These are phyloP conservation scores for Polygonum maritimum DNA, from an alignment of 148 eudicot genomes.

Conservation along the genomic window DNA sequence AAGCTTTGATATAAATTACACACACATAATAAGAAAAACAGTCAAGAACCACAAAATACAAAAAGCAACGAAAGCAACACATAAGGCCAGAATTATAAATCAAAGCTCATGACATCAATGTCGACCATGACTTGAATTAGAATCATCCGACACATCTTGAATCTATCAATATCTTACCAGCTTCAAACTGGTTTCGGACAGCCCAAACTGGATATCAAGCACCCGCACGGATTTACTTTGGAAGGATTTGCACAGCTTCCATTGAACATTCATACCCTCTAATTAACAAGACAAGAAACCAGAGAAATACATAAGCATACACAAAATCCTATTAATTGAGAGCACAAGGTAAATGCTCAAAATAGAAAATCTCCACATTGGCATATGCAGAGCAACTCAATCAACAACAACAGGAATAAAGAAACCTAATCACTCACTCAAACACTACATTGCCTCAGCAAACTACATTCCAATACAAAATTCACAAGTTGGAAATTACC, in stretches of 20 bases:
- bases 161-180: slow-evolving; percentile 41
- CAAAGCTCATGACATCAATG: neutral
- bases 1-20: neutral
- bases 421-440: neutral
- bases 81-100: neutral
- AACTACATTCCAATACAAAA: neutral
- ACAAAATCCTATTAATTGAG: neutral
- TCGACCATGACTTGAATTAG: neutral
- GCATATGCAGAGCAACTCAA: neutral
- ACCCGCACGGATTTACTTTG: slow-evolving; percentile 37
- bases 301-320: slow-evolving; percentile 2
- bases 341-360: neutral
- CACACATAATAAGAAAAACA: neutral
- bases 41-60: neutral
- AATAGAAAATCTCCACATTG: neutral
- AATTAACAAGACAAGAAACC: neutral
- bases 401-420: neutral
- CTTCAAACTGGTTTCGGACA: slow-evolving; percentile 49
- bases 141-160: neutral
- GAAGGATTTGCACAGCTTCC: slow-evolving; percentile 74
- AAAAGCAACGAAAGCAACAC: neutral
- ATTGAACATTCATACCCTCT: slow-evolving; percentile 49
- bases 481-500: slow-evolving; percentile 27
- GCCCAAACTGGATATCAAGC: slow-evolving; percentile 71
- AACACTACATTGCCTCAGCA: neutral